These are phyloP conservation scores for Penicillium sp. DNA, from an alignment of 2,329 filamentous ascomycete genomes.

Conservation along the genomic window DNA sequence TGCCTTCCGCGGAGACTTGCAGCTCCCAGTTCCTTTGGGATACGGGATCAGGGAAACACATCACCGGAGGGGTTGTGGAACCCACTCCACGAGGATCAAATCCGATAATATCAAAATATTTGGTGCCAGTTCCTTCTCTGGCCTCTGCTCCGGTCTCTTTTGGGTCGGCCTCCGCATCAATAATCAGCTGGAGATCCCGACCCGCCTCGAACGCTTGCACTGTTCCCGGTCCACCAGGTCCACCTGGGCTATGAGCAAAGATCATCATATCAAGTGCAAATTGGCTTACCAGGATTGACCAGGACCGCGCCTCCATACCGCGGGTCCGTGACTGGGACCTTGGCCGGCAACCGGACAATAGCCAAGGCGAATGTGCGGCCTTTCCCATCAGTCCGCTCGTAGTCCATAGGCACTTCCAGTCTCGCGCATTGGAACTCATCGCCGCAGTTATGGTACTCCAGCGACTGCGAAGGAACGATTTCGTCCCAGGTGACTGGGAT, in stretches of 20 bases:
- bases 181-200: constrained; percentile 35
- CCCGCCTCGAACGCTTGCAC: constrained; percentile 31
- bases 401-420: constrained; percentile 50
- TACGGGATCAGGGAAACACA: constrained; percentile 37
- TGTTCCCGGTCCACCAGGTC: constrained; percentile 46
- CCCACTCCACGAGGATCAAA: constrained; percentile 47
- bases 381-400: constrained; percentile 34
- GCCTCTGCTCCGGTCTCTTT: neutral
- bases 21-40: constrained; percentile 33
- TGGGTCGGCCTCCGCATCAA: constrained; percentile 32
- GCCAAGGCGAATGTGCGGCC: constrained; percentile 41
- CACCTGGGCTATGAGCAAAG: constrained; percentile 25
- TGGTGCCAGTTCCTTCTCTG: constrained; percentile 4
- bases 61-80: constrained; percentile 38
- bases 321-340: constrained; percentile 38
- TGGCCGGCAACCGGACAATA: constrained; percentile 47
- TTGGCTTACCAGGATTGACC: constrained; percentile 42
- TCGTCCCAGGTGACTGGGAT: constrained; percentile 17
- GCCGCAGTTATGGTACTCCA: constrained; percentile 44
- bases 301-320: constrained; percentile 48
- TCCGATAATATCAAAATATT: constrained; percentile 43
- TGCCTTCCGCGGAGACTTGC: constrained; percentile 34
- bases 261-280: constrained; percentile 1
- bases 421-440: constrained; percentile 49
- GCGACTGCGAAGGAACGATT: constrained; percentile 25